Base-by-base conservation (phyloP, 495 filamentous ascomycete genomes). In the Massariosphaeria phaeospora region DNA sequence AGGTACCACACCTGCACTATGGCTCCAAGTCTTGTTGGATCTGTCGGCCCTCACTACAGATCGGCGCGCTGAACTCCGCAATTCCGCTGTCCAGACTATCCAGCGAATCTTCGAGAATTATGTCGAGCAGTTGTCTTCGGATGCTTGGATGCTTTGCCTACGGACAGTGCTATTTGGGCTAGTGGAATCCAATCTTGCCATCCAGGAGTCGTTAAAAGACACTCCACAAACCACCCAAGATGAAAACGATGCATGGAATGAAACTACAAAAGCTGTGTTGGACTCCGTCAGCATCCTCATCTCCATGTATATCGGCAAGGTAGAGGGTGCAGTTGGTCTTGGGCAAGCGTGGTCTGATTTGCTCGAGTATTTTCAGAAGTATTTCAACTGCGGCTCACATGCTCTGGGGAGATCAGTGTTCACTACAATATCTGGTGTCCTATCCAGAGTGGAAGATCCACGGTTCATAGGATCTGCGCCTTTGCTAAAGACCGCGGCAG, bases 81-180 rank as follows among this genome's bases (percentile, higher is more conserved):
- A 96, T 62, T 90, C 89, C 77, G 87, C 90, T 5, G 83, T 97
- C 27, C 91, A 95, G 66, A 96, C 90, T 0, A 71, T 96, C 13
- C 79, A 96, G 48, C 78, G 90, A 31, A 96, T 97, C 45, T 89
- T 97, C 57, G 88, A 94, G 69, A 89, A 87, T 3, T 89, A 90
- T 53, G 90, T 86, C 24, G 87, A 91, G 61, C 82, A 84, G 43
- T 76, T 97, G 11, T 82, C 79, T 10, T 79, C 86, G 0, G 78
- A 84, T 61, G 84, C 89, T 10, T 96, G 90, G 91, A 82, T 81
- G 29, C 74, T 90, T 41, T 95, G 89, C 66, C 77, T 95, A 42
- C 83, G 84, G 49, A 79, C 80, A 9, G 84, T 95, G 7, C 75
- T 95, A 8, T 88, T 91, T 63, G 78, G 77, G 34, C 82, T 95